Percentiles rank a stretch among this genome's conserved stretches.
phyloP scores from a whole-genome alignment of 2,329 filamentous ascomycete genomes.

The Ophiobolus disseminans region DNA sequence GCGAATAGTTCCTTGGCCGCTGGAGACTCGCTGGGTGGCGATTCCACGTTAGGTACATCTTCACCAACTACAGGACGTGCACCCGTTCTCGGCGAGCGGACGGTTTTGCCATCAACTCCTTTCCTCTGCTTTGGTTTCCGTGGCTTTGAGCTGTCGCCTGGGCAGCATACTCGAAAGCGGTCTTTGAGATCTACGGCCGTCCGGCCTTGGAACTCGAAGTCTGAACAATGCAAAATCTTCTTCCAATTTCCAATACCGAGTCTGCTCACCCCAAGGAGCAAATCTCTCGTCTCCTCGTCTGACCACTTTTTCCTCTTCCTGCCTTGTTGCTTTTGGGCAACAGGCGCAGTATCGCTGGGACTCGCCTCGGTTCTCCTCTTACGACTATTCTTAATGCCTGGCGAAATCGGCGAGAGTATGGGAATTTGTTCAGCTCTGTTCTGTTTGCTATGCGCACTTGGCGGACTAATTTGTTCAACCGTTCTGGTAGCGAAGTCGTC shows the following conservation, averaged over 20 bases:
- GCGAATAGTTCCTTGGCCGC: background rate
- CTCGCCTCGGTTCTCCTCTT: background rate
- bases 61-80: background rate
- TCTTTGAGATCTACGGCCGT: conserved; percentile 71
- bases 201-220: conserved; percentile 64
- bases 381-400: conserved; percentile 1
- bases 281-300: conserved; percentile 65
- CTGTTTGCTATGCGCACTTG: background rate
- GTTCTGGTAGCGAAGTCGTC: background rate
- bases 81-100: background rate
- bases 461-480: background rate
- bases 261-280: conserved; percentile 65
- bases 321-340: conserved; percentile 46
- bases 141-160: conserved; percentile 43
- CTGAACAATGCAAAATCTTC: conserved; percentile 63
- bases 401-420: background rate
- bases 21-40: conserved; percentile 7
- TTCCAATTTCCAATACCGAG: conserved; percentile 72
- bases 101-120: background rate
- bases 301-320: conserved; percentile 67
- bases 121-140: conserved; percentile 50
- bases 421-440: background rate
- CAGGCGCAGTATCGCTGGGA: conserved; percentile 9
- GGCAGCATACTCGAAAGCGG: conserved; percentile 63
- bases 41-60: background rate